Conservation (phyloP, 78 protist genomes). For the Anaeramoeba flamelloides region DNA sequence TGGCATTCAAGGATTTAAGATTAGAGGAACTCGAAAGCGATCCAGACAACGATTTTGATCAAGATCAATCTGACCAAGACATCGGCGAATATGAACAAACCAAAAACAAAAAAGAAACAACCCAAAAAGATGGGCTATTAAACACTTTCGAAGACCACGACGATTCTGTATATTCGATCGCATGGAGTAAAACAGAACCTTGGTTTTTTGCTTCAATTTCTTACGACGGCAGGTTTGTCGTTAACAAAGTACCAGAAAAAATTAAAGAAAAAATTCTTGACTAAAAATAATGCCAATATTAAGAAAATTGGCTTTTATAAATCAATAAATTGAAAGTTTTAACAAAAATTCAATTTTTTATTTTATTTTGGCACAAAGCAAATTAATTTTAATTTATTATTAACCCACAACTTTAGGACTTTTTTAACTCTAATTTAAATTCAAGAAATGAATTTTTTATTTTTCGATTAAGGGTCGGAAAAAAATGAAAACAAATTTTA, state of each 20-base stretch:
- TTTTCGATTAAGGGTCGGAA: no score
- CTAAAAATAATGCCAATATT: no score
- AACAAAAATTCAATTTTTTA: no score
- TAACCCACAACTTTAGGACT: no score
- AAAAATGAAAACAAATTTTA: no score
- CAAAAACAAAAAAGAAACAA: background rate
- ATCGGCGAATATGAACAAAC: background rate
- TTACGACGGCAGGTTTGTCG: slow-evolving; percentile 38
- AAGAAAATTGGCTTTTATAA: no score
- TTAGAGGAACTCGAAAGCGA: background rate
- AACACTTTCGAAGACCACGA: slow-evolving; percentile 28
- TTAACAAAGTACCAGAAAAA: slow-evolving; percentile 40
- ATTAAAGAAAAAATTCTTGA: slow-evolving; percentile 25
- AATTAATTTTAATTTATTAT: no score
- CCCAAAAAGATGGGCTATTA: slow-evolving; percentile 2
- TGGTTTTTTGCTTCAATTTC: slow-evolving; percentile 53
- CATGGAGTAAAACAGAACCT: slow-evolving; percentile 34
- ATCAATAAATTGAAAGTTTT: no score
- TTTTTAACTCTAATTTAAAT: no score
- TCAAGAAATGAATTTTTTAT: no score
- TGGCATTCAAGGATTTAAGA: slow-evolving; percentile 2
- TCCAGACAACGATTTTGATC: no score
- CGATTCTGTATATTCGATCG: slow-evolving; percentile 32
- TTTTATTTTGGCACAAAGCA: no score
- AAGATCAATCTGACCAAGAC: background rate